Evolutionary conservation across 495 filamentous ascomycete species (phyloP).

Genomic region (Antarctomyces pellizariae): DNA sequence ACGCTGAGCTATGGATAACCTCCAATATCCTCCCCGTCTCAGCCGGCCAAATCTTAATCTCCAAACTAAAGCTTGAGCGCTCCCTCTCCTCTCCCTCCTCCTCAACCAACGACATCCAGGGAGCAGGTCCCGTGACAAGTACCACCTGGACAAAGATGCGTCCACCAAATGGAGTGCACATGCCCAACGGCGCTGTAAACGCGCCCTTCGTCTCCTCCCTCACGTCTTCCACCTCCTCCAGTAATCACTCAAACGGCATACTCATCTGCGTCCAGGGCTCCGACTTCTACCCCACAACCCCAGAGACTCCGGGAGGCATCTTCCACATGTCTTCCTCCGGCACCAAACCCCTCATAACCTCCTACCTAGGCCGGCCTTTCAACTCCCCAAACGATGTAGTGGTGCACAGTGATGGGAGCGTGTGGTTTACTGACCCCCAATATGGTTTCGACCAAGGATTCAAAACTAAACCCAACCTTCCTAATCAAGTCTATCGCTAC

Average conservation of each 20-base stretch:
- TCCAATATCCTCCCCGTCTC: slow-evolving; percentile 24
- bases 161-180: slow-evolving; percentile 21
- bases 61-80: too few species aligned
- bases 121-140: too few species aligned
- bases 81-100: background rate
- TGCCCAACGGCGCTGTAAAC: slow-evolving; percentile 31
- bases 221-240: slow-evolving; percentile 3
- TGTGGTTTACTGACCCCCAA: slow-evolving; percentile 43
- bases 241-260: slow-evolving; percentile 12
- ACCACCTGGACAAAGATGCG: slow-evolving; percentile 25
- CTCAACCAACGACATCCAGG: slow-evolving; percentile 3
- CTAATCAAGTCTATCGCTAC: slow-evolving; percentile 32
- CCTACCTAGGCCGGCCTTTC: slow-evolving; percentile 34
- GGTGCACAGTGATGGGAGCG: slow-evolving; percentile 24
- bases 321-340: slow-evolving; percentile 21
- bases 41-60: too few species aligned
- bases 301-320: slow-evolving; percentile 22
- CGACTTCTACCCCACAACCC: slow-evolving; percentile 4
- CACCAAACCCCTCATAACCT: slow-evolving; percentile 18
- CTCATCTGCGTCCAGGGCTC: slow-evolving; percentile 31
- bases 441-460: slow-evolving; percentile 36
- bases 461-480: slow-evolving; percentile 25
- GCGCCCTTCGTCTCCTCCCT: slow-evolving; percentile 15
- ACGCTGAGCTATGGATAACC: slow-evolving; percentile 33
- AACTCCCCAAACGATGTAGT: slow-evolving; percentile 36